Conservation (phyloP, 306 rosid genomes). For the Amphicarpaea edgeworthii region DNA sequence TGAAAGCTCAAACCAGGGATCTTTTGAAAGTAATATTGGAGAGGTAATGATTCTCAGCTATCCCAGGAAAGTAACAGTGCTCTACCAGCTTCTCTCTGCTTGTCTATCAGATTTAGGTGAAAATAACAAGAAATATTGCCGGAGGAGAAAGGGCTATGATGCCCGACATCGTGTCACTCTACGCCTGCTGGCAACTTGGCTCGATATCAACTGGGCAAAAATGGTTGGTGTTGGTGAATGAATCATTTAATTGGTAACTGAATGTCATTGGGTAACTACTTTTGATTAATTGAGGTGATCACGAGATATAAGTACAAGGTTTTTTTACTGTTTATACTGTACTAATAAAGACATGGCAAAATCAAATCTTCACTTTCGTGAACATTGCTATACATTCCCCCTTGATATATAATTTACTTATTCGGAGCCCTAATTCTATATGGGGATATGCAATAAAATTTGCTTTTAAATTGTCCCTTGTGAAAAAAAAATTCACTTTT, state of each 20-base stretch:
- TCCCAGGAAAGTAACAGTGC: slow-evolving; percentile 83
- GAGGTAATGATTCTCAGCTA: slow-evolving; percentile 70
- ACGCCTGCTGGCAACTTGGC: slow-evolving; percentile 87
- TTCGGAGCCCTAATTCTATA: slow-evolving; percentile 37
- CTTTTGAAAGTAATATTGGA: slow-evolving; percentile 49
- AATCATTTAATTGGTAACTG: slow-evolving; percentile 39
- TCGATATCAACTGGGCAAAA: slow-evolving; percentile 82
- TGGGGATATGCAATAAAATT: neutral
- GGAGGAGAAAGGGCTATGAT: slow-evolving; percentile 81
- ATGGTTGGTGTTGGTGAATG: slow-evolving; percentile 79
- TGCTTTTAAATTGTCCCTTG: slow-evolving; percentile 7
- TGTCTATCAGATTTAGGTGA: slow-evolving; percentile 76
- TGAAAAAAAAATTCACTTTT: slow-evolving; percentile 13
- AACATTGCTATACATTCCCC: slow-evolving; percentile 23
- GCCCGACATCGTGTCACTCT: slow-evolving; percentile 89
- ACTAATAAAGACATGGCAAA: slow-evolving; percentile 15
- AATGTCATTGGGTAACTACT: slow-evolving; percentile 20
- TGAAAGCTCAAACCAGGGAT: slow-evolving; percentile 47
- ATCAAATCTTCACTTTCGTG: slow-evolving; percentile 30
- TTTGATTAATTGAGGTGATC: slow-evolving; percentile 33
- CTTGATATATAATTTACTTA: slow-evolving; percentile 24
- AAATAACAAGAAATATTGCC: slow-evolving; percentile 56
- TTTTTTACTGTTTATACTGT: neutral
- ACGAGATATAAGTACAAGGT: slow-evolving; percentile 6
- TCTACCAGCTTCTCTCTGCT: slow-evolving; percentile 83